A percentile compares a stretch with the other conserved stretches of the same genome.
These are phyloP conservation scores for Verticillium klebahnii DNA, from an alignment of 2,329 filamentous ascomycete genomes.

Conservation along the genomic window DNA sequence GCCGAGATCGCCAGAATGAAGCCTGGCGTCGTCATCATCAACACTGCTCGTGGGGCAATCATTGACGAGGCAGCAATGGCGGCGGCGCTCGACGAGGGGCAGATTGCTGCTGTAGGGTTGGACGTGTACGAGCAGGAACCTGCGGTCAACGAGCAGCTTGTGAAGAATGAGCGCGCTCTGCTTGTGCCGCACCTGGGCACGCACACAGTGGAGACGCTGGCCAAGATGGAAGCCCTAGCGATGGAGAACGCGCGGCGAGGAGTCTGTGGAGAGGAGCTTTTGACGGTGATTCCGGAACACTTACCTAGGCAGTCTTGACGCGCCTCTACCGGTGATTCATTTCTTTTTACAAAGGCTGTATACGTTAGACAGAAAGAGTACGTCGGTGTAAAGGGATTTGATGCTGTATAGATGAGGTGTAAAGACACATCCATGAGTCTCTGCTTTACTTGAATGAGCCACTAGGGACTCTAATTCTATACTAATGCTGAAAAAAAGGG, in stretches of 20 bases:
- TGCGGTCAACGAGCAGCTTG: conserved; percentile 53
- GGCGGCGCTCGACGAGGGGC: conserved; percentile 45
- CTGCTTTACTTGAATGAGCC: too few species aligned
- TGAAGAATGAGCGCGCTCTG: conserved; percentile 55
- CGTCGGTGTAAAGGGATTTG: too few species aligned
- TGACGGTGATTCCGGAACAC: conserved; percentile 16
- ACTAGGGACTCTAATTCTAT: too few species aligned
- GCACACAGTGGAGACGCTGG: conserved; percentile 49
- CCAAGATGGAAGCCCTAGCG: conserved; percentile 21
- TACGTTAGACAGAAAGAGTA: too few species aligned
- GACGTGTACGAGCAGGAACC: conserved; percentile 58
- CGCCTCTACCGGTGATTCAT: too few species aligned
- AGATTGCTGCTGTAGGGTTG: conserved; percentile 48
- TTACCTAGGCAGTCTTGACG: neutral
- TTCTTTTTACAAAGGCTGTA: too few species aligned
- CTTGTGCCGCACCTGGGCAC: conserved; percentile 66
- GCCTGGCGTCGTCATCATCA: conserved; percentile 50
- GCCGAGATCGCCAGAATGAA: conserved; percentile 49
- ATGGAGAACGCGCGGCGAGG: conserved; percentile 21
- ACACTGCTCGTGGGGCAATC: conserved; percentile 52
- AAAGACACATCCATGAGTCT: too few species aligned
- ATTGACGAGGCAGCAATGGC: conserved; percentile 53
- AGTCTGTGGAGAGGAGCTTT: conserved; percentile 9
- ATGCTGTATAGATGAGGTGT: too few species aligned
- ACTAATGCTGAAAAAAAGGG: too few species aligned